A percentile compares a stretch with the other conserved stretches of the same genome.
Conservation (phyloP, 257 asterid genomes). For the Gentiana straminea region DNA sequence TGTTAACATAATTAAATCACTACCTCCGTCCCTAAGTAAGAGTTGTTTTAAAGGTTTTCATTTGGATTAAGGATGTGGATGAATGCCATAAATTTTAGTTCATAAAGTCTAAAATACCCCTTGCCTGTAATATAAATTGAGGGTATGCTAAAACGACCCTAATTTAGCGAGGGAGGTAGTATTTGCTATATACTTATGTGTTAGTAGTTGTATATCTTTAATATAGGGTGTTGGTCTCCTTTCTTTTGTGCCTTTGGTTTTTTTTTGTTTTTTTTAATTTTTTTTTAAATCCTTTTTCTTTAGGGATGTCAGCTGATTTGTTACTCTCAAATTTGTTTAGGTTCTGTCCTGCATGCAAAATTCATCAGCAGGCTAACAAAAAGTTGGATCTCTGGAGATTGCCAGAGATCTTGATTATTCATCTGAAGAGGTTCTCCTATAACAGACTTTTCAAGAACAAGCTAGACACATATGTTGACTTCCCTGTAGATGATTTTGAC, state of each 20-base stretch:
- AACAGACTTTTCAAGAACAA: slow-evolving; percentile 37
- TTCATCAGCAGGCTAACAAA: slow-evolving; percentile 54
- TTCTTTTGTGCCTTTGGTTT: not conserved
- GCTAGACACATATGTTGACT: slow-evolving; percentile 61
- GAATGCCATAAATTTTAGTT: no score
- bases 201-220: not conserved
- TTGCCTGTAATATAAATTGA: not conserved
- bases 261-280: not conserved
- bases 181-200: no score
- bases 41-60: no score
- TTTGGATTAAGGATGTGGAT: no score
- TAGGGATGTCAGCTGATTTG: not conserved
- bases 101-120: no score
- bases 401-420: slow-evolving; percentile 65
- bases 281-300: not conserved
- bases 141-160: no score
- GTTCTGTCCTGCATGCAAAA: slow-evolving; percentile 68
- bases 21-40: not conserved
- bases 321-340: slow-evolving; percentile 23
- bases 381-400: slow-evolving; percentile 79
- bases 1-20: not conserved
- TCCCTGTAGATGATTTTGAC: slow-evolving; percentile 55
- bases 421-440: slow-evolving; percentile 67
- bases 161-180: no score
- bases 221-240: not conserved